Evolutionary conservation across 129 eudicot species (phyloP), one percentile per base, ranked within the genome.

Genomic region (Arctium lappa): DNA sequence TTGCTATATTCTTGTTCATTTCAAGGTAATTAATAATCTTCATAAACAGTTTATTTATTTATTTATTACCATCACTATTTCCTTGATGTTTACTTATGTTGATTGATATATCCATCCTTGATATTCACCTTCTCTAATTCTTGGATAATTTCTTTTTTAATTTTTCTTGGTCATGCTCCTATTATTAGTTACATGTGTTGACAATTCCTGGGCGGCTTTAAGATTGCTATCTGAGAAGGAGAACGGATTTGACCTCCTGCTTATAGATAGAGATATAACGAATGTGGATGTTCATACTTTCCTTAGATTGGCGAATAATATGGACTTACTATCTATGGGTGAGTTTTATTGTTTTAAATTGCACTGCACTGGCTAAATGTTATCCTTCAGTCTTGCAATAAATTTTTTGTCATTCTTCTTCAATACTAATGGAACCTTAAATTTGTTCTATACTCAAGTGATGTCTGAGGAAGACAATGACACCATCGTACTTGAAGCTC

Each of bases 121-220:
- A 60, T 16, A 15, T 60, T 36, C 38, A 40, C 18, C 27, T 9
- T 32, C 6, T 7, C 7, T 72, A 38, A 33, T 2, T 16, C 50
- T 16, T 34, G 18, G 0, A 36, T 33, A 15, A 74, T 30, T 76
- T 7, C n/a, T 46, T 46, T 16, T 46, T 22, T 22, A 22, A 22
- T 22, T 46, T 10, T 38, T 18, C 4, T 6, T 66, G 46, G 30
- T 83, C 38, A 56, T 72, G 2, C 5, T 71, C 30, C 32, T 84
- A 12, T 62, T 73, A 86, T 62, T 73, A 86, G 88, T 86, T 72
- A 86, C 76, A 18, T 72, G 44, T 3, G 86, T 72, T 50, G 83
- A 86, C 22, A 62, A 77, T 60, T 48, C 80, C 1, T 44, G 78
- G 18, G 83, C 62, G 69, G 88, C 86, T 76, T 62, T 86, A 70